Evolutionary conservation across 352 stramenopile genomes (phyloP).

Genomic region (Globisporangium rhizosaccharum): DNA sequence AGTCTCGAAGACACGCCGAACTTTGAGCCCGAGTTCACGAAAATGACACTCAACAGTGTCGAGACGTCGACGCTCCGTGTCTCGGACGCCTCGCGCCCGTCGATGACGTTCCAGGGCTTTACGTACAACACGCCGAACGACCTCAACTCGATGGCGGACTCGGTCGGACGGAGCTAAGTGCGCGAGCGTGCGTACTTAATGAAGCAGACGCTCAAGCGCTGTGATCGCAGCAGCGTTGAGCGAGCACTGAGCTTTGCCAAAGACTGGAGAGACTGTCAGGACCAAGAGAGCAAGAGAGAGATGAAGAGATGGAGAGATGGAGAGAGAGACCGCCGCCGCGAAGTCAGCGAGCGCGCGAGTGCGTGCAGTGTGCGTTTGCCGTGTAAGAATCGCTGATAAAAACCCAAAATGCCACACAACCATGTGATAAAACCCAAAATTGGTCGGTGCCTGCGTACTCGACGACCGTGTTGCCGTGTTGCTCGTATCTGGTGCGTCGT

Average conservation of each 20-base stretch:
- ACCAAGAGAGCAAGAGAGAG: conserved; percentile 1
- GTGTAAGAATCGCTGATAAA: too few relatives aligned
- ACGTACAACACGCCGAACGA: conserved; percentile 89
- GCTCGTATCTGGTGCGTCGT: background rate
- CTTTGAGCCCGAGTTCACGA: conserved; percentile 89
- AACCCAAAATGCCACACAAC: too few relatives aligned
- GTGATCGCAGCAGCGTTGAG: background rate
- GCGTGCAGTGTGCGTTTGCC: conserved; percentile 7
- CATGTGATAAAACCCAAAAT: background rate
- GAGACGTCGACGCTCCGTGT: conserved; percentile 64
- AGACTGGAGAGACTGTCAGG: background rate
- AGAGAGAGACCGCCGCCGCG: background rate
- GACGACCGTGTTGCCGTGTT: background rate
- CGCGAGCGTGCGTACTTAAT: background rate
- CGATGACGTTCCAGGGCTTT: conserved; percentile 88
- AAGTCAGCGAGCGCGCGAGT: background rate
- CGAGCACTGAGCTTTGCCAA: background rate
- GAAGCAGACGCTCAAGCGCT: background rate
- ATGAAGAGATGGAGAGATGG: background rate
- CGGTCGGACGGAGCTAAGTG: conserved; percentile 50
- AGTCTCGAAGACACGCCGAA: conserved; percentile 82
- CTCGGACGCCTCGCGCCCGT: conserved; percentile 73
- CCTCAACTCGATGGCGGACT: conserved; percentile 62
- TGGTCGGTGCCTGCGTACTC: background rate
- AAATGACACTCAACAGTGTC: conserved; percentile 87